phyloP scores from a whole-genome alignment of 495 filamentous ascomycete genomes.

The Zalerion maritima region DNA sequence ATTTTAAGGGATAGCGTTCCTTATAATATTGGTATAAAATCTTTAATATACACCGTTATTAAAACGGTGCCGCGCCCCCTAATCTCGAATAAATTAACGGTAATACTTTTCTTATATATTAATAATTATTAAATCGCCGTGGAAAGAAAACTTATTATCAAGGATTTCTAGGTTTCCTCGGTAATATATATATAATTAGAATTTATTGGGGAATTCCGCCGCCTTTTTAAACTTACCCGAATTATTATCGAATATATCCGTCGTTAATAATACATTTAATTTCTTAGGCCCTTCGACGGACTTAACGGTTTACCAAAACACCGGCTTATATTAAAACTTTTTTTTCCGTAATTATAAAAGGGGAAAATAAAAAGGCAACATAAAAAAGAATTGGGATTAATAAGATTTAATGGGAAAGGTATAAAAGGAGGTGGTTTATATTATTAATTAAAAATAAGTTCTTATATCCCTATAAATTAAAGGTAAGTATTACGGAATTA shows the following conservation, averaged over 20 bases:
- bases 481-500: too few relatives aligned
- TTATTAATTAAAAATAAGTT: too few relatives aligned
- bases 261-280: constrained; percentile 1
- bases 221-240: too few relatives aligned
- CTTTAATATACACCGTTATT: constrained; percentile 2
- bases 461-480: too few relatives aligned
- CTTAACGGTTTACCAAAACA: constrained; percentile 2
- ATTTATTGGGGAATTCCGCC: not conserved
- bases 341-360: too few relatives aligned
- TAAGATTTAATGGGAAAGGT: too few relatives aligned
- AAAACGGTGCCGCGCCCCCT: constrained; percentile 1
- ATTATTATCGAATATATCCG: constrained; percentile 1
- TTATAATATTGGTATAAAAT: constrained; percentile 1
- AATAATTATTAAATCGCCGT: not conserved
- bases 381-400: too few relatives aligned
- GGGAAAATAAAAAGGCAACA: too few relatives aligned
- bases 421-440: too few relatives aligned
- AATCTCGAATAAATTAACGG: not conserved
- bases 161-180: constrained; percentile 4
- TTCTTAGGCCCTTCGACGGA: not conserved
- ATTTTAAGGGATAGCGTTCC: constrained; percentile 2
- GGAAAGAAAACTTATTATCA: constrained; percentile 3
- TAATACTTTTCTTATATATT: constrained; percentile 1
- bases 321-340: constrained; percentile 4
- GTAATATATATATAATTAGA: constrained; percentile 1